Evolutionary conservation across 1,139 yeast species (phyloP).

Genomic region (Yamadazyma mexicana): DNA sequence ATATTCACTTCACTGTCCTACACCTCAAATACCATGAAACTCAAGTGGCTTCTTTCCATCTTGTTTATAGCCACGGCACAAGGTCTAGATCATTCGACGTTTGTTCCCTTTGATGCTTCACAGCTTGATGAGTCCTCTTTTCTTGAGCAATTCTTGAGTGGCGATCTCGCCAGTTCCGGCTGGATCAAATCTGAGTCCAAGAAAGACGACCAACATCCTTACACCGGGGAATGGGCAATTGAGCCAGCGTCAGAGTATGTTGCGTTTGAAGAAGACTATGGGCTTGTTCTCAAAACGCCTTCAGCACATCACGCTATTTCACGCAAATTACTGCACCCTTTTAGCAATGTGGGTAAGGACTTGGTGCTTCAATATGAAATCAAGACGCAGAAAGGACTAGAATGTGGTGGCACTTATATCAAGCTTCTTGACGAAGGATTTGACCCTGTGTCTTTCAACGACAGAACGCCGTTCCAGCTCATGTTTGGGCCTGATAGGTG

Average conservation of each 20-base stretch:
- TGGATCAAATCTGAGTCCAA: constrained; percentile 69
- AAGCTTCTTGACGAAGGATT: constrained; percentile 61
- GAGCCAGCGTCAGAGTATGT: constrained; percentile 53
- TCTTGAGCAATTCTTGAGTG: constrained; percentile 66
- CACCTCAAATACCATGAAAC: not conserved
- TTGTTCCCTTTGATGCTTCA: constrained; percentile 28
- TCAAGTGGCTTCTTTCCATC: constrained; percentile 2
- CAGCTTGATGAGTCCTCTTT: constrained; percentile 42
- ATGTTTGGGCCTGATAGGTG: constrained; percentile 97
- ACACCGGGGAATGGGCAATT: constrained; percentile 73
- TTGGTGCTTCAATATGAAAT: constrained; percentile 88
- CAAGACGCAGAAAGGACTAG: constrained; percentile 71
- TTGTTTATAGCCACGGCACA: not conserved
- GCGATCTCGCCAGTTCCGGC: constrained; percentile 38
- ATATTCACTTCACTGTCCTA: not conserved
- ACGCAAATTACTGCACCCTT: constrained; percentile 51
- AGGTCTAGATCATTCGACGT: constrained; percentile 14
- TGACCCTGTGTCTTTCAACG: constrained; percentile 39
- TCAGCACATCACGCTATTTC: constrained; percentile 84
- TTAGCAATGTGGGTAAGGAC: constrained; percentile 58
- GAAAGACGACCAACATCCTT: constrained; percentile 38
- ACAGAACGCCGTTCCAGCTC: constrained; percentile 72
- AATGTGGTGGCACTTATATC: constrained; percentile 88
- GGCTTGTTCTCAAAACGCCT: constrained; percentile 70
- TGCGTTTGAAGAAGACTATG: constrained; percentile 64